Base-by-base conservation (phyloP, 305 asterid genomes). In the Withania somnifera region DNA sequence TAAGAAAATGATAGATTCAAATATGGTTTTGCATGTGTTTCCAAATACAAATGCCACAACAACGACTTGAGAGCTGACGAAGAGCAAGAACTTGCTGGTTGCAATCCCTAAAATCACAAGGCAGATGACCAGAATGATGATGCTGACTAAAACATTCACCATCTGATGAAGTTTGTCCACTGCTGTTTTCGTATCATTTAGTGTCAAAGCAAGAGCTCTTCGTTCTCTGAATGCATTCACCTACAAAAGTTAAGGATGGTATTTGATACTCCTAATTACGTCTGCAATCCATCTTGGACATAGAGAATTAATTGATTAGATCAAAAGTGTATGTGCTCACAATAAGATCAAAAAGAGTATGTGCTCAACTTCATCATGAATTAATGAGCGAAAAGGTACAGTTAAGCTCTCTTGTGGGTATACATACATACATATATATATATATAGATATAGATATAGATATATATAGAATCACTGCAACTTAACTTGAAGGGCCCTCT, bases 141-240 rank as follows among this genome's bases (percentile, higher is more conserved):
- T 17, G 17, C 68, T 78, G 22, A 84, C 86, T 69, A 84, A 50
- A 47, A 84, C 86, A 61, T 73, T 84, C 68, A 84, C 69, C 86
- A 84, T 84, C 81, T 84, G 86, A 81, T 84, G 86, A 15, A 84
- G 84, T 60, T 84, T 84, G 63, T 94, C 90, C 0, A 96, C 99
- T 0, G 98, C 98, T 58, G 99, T 96, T 86, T 96, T 96, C 0
- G 98, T 96, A 67, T 96, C 99, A 82, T 94, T 93, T 8, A 96
- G 89, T 0, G 98, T 96, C 87, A 94, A 73, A 11, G 99, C 97
- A 4, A 94, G 96, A 10, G 99, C 99, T 83, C 91, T 91, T 79
- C 99, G 86, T 83, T 96, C 99, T 83, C 95, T 77, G 79, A 96
- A 96, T 11, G 97, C 89, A 54, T 91, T 93, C 38, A 95, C 98